phyloP scores from a whole-genome alignment of 1,284 basidiomycete genomes.

The Somion occarium region DNA sequence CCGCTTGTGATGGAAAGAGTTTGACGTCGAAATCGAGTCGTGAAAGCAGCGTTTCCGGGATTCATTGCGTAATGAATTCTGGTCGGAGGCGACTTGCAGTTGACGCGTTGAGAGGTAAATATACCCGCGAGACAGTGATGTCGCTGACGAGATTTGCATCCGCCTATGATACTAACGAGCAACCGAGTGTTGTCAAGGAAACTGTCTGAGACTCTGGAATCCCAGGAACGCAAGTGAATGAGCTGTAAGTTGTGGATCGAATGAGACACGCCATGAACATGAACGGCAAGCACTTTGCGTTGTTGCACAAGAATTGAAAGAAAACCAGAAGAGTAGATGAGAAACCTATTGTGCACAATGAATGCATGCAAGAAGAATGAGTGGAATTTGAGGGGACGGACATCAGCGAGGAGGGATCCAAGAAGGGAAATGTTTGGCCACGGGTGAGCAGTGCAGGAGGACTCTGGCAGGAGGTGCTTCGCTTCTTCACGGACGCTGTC shows the following conservation, averaged over 20 bases:
- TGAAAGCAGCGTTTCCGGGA: no score
- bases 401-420: background rate
- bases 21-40: no score
- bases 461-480: conserved; percentile 23
- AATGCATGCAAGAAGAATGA: no score
- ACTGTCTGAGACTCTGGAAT: background rate
- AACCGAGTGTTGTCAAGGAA: background rate
- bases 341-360: no score
- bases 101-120: no score
- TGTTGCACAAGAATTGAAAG: background rate
- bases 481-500: conserved; percentile 8
- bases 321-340: no score
- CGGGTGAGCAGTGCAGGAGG: background rate
- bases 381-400: background rate
- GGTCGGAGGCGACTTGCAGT: no score
- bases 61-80: no score
- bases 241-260: no score
- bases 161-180: background rate
- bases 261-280: background rate
- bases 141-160: no score
- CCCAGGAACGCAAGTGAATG: background rate
- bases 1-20: no score
- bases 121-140: no score
- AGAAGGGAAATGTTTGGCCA: background rate
- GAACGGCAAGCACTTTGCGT: background rate